These are phyloP conservation scores for Eucalyptus camaldulensis DNA, from an alignment of 345 rosid genomes.

Conservation along the genomic window DNA sequence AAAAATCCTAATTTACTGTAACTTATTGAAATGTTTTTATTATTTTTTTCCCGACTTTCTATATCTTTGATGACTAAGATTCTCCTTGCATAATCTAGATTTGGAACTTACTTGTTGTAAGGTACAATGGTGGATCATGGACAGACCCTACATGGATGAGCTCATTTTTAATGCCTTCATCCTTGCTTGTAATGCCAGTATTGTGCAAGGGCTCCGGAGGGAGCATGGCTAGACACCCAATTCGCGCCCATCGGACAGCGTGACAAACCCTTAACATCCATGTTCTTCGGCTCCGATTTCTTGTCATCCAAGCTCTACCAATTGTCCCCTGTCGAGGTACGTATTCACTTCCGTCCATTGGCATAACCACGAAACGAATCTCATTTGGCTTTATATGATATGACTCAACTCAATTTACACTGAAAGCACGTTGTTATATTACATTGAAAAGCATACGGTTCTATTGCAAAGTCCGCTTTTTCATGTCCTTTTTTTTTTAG, in stretches of 20 bases:
- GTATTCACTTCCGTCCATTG: not conserved
- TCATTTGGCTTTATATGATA: not conserved
- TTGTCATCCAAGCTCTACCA: conserved; percentile 7
- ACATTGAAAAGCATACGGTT: not conserved
- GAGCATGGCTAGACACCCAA: conserved; percentile 4
- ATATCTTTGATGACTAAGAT: not conserved
- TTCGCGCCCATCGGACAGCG: not conserved
- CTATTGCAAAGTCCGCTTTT: not conserved
- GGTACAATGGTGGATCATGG: not conserved
- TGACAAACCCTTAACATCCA: not conserved
- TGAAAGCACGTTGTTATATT: not conserved
- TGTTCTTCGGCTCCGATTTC: conserved; percentile 7
- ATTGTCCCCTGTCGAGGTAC: conserved; percentile 1
- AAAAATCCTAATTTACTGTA: no score
- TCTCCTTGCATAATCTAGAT: not conserved
- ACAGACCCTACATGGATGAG: not conserved
- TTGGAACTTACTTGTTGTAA: not conserved
- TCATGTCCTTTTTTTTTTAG: not conserved
- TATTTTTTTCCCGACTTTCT: not conserved
- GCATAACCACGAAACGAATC: not conserved
- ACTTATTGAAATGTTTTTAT: no score
- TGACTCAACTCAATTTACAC: not conserved
- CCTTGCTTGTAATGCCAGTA: not conserved
- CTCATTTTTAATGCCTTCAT: not conserved
- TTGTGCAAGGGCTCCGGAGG: not conserved